Conservation (phyloP, 805 yeast genomes). For the Tetrapisispora taiwanensis region DNA sequence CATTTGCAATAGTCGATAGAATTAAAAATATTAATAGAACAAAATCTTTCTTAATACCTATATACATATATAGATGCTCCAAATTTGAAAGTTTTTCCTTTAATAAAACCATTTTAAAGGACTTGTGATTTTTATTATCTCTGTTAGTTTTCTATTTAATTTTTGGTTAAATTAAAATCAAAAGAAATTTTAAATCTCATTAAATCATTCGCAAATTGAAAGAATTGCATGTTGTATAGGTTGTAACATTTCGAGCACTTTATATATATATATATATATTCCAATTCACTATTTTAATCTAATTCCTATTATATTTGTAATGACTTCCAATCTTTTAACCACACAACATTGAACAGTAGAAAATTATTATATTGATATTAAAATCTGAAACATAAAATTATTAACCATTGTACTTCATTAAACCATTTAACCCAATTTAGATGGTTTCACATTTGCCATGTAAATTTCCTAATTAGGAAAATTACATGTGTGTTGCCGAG, state of each 20-base stretch:
- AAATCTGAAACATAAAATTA: neutral
- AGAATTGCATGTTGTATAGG: no score
- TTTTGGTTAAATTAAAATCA: no score
- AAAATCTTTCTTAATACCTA: slow-evolving; percentile 16
- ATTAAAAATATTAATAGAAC: slow-evolving; percentile 22
- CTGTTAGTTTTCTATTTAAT: no score
- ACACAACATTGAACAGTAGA: no score
- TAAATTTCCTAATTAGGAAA: slow-evolving; percentile 10
- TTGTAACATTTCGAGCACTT: no score
- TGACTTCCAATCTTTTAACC: neutral
- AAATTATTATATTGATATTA: no score
- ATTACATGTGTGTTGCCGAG: slow-evolving; percentile 3
- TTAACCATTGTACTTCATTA: neutral
- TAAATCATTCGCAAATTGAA: no score
- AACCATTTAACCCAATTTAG: neutral
- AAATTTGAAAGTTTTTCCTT: neutral
- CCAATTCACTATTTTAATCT: no score
- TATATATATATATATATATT: no score
- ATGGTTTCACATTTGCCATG: slow-evolving; percentile 5
- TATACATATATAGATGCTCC: slow-evolving; percentile 17
- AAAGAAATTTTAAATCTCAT: no score
- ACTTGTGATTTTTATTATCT: no score
- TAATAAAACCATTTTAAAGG: neutral
- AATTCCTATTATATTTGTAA: no score
- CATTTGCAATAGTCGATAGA: slow-evolving; percentile 38